A percentile compares a stretch with the other conserved stretches of the same genome.
phyloP scores from a whole-genome alignment of 1,139 yeast genomes.

The Sugiyamaella pinicola region DNA sequence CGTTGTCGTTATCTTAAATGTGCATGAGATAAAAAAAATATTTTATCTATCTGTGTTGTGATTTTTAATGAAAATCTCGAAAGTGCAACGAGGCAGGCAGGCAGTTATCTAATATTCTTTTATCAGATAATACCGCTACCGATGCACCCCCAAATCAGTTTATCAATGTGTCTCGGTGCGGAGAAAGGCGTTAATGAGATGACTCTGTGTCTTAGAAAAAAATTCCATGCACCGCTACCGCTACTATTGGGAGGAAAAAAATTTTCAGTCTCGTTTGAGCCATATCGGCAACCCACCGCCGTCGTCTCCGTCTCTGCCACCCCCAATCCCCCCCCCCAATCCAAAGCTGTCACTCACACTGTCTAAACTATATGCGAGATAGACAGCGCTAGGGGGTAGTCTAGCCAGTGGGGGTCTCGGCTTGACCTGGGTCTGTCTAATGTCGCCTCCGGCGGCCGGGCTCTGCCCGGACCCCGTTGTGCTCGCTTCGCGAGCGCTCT shows the following conservation, averaged over 20 bases:
- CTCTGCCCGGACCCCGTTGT: too few species aligned
- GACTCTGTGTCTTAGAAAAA: background rate
- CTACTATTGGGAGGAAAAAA: background rate
- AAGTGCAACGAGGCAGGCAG: background rate
- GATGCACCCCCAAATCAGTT: background rate
- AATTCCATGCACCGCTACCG: background rate
- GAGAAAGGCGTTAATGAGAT: background rate
- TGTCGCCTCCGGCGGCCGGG: too few species aligned
- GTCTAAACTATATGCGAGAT: too few species aligned
- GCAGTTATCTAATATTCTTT: background rate
- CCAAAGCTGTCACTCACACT: too few species aligned
- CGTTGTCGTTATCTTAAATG: background rate
- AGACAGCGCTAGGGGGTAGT: too few species aligned
- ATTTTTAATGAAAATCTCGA: background rate
- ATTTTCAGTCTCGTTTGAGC: background rate
- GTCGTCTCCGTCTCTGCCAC: background rate
- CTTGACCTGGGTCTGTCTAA: too few species aligned
- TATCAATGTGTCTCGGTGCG: background rate
- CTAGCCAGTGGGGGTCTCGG: too few species aligned
- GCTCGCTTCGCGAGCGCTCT: too few species aligned
- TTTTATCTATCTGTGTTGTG: slow-evolving; percentile 2
- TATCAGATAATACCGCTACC: background rate
- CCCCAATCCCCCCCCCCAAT: too few species aligned
- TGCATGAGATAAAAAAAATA: slow-evolving; percentile 12
- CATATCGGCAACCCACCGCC: background rate